Evolutionary conservation across 129 eudicot genomes (phyloP).

Genomic region (Daucus carota): DH1_v3.0 NC_030382.2:40191001-40191500

Average conservation of each 20-base stretch:
- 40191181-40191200: not conserved
- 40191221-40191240: not conserved
- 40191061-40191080: not conserved
- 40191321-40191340: slow-evolving; percentile 86
- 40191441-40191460: slow-evolving; percentile 33
- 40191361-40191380: slow-evolving; percentile 54
- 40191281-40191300: not conserved
- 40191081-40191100: not conserved
- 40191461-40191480: not conserved
- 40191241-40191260: not conserved
- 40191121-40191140: not conserved
- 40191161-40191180: not conserved
- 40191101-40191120: not conserved
- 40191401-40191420: slow-evolving; percentile 79
- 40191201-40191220: not conserved
- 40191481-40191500: not conserved
- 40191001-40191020: not conserved
- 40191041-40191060: not conserved
- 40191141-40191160: not conserved
- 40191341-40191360: slow-evolving; percentile 40
- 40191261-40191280: not conserved
- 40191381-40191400: slow-evolving; percentile 44
- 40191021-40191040: not conserved
- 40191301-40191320: slow-evolving; percentile 2
- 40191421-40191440: slow-evolving; percentile 70